Percentiles rank a stretch among this genome's conserved stretches.
Evolutionary conservation across 768 basidiomycete species (phyloP).

Genomic region (Boletus sp.): DNA sequence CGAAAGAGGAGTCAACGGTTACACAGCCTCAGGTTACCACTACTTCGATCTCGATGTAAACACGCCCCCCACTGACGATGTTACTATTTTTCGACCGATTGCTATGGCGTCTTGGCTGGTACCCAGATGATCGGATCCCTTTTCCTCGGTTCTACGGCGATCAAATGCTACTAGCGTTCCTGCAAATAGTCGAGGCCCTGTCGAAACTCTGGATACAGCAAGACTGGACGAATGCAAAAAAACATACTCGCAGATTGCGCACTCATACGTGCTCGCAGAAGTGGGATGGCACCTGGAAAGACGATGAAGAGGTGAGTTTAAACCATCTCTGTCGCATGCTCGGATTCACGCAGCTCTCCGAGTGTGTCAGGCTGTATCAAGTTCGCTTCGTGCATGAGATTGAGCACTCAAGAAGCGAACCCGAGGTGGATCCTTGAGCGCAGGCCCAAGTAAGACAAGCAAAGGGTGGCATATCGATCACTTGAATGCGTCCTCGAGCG

Average conservation of each 20-base stretch:
- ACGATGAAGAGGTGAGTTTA: background rate
- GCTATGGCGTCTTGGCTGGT: background rate
- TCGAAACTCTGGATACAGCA: background rate
- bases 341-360: background rate
- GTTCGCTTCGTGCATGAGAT: background rate
- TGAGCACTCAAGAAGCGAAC: too few species aligned
- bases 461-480: background rate
- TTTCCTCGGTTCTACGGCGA: background rate
- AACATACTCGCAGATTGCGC: background rate
- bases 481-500: background rate
- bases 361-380: too few species aligned
- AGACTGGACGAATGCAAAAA: background rate
- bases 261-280: background rate
- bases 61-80: too few species aligned
- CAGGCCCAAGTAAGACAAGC: background rate
- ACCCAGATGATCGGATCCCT: background rate
- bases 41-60: too few species aligned
- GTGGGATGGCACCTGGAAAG: background rate
- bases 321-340: background rate
- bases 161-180: background rate
- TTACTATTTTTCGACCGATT: background rate
- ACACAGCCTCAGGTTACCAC: too few species aligned
- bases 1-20: too few species aligned
- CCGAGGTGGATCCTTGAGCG: background rate
- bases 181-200: background rate